Conservation (phyloP, 306 rosid genomes). For the Purshia tridentata region DNA sequence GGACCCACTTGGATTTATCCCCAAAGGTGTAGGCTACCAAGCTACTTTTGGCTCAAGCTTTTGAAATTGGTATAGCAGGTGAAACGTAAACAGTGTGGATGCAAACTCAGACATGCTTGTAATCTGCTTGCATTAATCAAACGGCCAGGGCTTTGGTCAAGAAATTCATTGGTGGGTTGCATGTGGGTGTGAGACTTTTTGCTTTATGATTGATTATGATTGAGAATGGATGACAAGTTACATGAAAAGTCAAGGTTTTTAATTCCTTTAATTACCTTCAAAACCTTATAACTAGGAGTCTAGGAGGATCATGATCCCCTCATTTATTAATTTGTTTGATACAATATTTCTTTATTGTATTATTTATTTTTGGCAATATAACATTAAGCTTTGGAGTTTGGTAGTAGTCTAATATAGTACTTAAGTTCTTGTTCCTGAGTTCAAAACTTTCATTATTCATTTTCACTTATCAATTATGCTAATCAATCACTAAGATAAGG, state of each 20-base stretch:
- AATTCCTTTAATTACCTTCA: neutral
- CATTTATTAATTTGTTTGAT: neutral
- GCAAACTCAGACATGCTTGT: neutral
- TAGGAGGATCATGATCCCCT: neutral
- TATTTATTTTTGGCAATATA: no score
- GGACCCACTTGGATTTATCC: slow-evolving; percentile 41
- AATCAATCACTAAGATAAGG: no score
- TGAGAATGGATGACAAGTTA: slow-evolving; percentile 25
- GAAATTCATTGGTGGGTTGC: slow-evolving; percentile 42
- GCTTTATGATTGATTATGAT: slow-evolving; percentile 36
- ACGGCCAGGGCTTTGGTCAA: slow-evolving; percentile 21
- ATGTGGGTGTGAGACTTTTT: slow-evolving; percentile 54
- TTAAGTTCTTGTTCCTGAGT: no score
- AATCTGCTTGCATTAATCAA: slow-evolving; percentile 29
- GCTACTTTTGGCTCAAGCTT: slow-evolving; percentile 26
- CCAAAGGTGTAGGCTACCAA: slow-evolving; percentile 11
- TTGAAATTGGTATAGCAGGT: slow-evolving; percentile 48
- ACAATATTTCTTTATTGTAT: no score
- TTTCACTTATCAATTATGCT: no score
- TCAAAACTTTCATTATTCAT: no score
- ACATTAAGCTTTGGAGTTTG: no score
- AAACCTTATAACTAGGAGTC: neutral
- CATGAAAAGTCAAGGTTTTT: slow-evolving; percentile 26
- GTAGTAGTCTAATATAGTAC: no score
- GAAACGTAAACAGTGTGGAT: slow-evolving; percentile 17